Evolutionary conservation across 2,329 filamentous ascomycete genomes (phyloP), one percentile per base, ranked within the genome.

Genomic region (Fusarium abutilonis): DNA sequence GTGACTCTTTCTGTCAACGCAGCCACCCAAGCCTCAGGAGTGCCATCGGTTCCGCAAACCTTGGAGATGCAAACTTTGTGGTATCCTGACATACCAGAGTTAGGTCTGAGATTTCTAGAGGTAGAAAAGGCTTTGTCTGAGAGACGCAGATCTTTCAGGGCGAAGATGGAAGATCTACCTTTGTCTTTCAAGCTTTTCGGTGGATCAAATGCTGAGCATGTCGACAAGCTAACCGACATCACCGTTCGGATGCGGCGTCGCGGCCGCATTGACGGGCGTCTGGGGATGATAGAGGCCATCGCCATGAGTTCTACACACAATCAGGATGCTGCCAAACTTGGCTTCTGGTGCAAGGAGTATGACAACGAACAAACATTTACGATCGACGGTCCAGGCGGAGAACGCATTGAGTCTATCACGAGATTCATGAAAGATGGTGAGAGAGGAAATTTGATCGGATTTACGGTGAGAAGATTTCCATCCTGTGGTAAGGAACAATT

Each of bases 61-160:
- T 11, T 13, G 4, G 13, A 3, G 7, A 26, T 7, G 34, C n/a
- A 28, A 4, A 19, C 1, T 11, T 6, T 48, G 23, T 52, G 50
- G 50, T 48, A 52, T 9, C 42, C 50, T 13, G 28, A 52, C 6
- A 17, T 52, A 40, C 49, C 49, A 9, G 6, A 36, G 8, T 17
- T 32, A 4, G 31, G 28, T 1, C n/a, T 52, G 4, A 9, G 13
- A 8, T 45, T 52, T 14, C 32, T 26, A 11, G 13, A 9, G 4
- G 9, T 19, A 4, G 2, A 23, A 5, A 3, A 4, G 8, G 14
- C 17, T 26, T 7, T 38, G 6, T 4, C 6, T 6, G 4, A 23
- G 6, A 3, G 2, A 8, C 15, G 15, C 9, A 38, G 14, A 9
- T 19, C 15, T 6, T 17, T 44, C 23, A 10, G 23, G 13, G 11